Percentiles rank a stretch among this genome's conserved stretches.
phyloP scores from a whole-genome alignment of 139 green algal species.

The Coccomyxa sp. region DNA sequence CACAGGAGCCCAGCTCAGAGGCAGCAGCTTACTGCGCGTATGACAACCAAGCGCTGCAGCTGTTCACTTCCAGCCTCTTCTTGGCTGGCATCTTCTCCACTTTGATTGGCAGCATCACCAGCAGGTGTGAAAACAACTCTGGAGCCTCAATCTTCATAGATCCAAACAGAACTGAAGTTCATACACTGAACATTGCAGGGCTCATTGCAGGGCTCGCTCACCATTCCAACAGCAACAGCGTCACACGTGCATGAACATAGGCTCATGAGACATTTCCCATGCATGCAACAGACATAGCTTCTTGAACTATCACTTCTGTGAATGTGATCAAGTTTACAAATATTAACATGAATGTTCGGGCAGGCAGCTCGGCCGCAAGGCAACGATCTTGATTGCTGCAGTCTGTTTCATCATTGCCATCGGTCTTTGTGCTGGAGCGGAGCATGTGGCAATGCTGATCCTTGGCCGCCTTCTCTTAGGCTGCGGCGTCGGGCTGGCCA shows the following conservation, averaged over 20 bases:
- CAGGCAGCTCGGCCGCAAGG: not conserved
- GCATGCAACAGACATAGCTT: not conserved
- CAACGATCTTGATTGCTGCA: not conserved
- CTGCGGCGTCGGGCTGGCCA: not conserved
- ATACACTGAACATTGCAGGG: not conserved
- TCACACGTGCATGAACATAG: not conserved
- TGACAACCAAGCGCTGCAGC: not conserved
- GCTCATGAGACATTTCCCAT: not conserved
- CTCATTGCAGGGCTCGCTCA: no score
- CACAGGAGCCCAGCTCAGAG: not conserved
- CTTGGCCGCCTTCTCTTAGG: not conserved
- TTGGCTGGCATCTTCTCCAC: not conserved
- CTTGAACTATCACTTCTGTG: no score
- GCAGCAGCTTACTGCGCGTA: not conserved
- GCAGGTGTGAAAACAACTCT: not conserved
- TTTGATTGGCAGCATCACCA: not conserved
- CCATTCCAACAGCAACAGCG: no score
- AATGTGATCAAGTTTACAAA: no score
- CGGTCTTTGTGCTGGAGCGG: not conserved
- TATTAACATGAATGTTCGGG: not conserved
- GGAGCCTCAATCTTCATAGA: not conserved
- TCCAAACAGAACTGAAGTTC: not conserved
- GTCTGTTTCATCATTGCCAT: not conserved
- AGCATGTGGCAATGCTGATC: not conserved
- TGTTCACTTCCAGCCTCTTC: constrained; percentile 1